phyloP scores from a whole-genome alignment of 495 filamentous ascomycete genomes.

The Rhypophila decipiens region DNA sequence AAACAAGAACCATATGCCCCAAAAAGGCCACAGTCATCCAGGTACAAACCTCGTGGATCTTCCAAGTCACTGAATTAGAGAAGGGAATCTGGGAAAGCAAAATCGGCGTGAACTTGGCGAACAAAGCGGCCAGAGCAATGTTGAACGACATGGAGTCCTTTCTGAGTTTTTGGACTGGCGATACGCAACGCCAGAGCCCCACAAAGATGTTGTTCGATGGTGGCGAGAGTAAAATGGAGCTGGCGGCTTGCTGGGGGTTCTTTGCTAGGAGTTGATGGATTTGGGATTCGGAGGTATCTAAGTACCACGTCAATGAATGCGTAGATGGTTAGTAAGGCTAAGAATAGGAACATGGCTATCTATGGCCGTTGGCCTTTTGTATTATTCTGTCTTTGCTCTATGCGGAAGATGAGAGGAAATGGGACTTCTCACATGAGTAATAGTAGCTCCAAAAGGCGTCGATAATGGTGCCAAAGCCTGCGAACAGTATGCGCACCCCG shows the following conservation, averaged over 20 bases:
- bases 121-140: neutral
- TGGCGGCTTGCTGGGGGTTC: neutral
- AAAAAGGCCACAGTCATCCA: neutral
- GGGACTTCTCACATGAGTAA: neutral
- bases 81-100: neutral
- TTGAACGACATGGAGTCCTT: neutral
- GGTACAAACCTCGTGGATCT: neutral
- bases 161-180: too few species aligned
- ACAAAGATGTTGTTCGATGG: neutral
- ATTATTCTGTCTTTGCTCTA: too few species aligned
- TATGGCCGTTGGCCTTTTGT: too few species aligned
- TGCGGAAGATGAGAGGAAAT: neutral
- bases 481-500: neutral
- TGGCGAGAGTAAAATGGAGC: neutral
- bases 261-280: neutral
- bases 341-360: neutral
- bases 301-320: too few species aligned
- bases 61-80: neutral
- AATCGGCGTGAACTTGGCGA: conserved; percentile 1
- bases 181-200: neutral
- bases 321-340: neutral
- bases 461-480: neutral
- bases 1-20: neutral
- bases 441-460: neutral
- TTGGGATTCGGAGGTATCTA: neutral